Evolutionary conservation across 129 eudicot genomes (phyloP), one percentile per base, ranked within the genome.

Genomic region (Mikania micrantha): DNA sequence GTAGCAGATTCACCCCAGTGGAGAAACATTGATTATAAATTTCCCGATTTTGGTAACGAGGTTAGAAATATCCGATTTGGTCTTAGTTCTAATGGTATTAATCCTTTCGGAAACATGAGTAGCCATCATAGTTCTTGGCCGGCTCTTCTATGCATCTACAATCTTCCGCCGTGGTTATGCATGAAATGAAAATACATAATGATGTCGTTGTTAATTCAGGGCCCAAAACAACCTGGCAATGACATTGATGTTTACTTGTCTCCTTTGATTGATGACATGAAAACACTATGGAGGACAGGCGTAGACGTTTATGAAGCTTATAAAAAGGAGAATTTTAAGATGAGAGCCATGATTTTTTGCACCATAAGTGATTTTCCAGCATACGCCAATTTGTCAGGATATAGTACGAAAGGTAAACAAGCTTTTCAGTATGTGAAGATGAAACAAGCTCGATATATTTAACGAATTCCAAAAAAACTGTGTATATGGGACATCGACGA

Each of bases 361-460:
- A 60, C 47, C 5, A 60, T 60, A 60, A 60, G 25, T 34, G 28
- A 60, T 34, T 60, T 60, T 16, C 66, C 45, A 5, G 66, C 44
- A 0, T 60, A 60, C 12, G 66, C 2, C 4, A 60, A 61, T 61
- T 12, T 61, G 29, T 35, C 48, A 0, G 48, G 67, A 9, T 62
- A 40, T 3, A 19, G 49, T 38, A 35, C 67, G 6, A 62, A 62
- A 20, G 32, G 67, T 2, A 19, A 20, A 36, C n/a, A 6, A 3
- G 13, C 12, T 0, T 60, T 45, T 35, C 47, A 3, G 36, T 60
- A 32, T 60, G 44, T 20, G 44, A 60, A 31, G 45, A 8, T 31
- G 42, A 17, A 1, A 1, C 29, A 1, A 3, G 6, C 9, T 60
- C 47, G 6, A 16, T 5, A 17, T 17, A 28, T 0, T 17, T 60